Conservation (phyloP, 2,329 filamentous ascomycete species). For the Pseudogymnoascus sp. region DNA sequence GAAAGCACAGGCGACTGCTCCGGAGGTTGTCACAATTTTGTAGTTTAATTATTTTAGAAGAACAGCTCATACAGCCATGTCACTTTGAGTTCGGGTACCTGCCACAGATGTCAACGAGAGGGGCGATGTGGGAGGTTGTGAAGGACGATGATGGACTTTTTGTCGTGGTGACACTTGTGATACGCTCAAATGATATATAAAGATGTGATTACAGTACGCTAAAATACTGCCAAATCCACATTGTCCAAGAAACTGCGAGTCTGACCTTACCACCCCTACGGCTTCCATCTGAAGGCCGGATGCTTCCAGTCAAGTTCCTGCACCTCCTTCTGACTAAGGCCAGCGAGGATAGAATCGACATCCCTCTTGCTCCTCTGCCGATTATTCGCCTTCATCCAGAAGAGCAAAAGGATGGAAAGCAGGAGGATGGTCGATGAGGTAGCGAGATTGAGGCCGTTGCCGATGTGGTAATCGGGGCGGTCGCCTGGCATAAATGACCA, state of each 20-base stretch:
- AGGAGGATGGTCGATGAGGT: slow-evolving; percentile 50
- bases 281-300: slow-evolving; percentile 55
- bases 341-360: slow-evolving; percentile 46
- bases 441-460: slow-evolving; percentile 62
- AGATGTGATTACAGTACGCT: neutral
- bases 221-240: neutral
- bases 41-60: neutral
- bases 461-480: slow-evolving; percentile 58
- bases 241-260: neutral
- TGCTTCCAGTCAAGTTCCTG: slow-evolving; percentile 59
- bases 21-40: neutral
- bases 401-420: slow-evolving; percentile 37
- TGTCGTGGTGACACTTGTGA: neutral
- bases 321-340: slow-evolving; percentile 43
- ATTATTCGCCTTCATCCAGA: slow-evolving; percentile 59
- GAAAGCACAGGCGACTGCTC: slow-evolving; percentile 10
- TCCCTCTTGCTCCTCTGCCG: slow-evolving; percentile 44
- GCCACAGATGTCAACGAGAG: no score
- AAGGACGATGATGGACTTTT: neutral
- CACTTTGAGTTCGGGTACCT: neutral
- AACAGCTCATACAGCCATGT: neutral
- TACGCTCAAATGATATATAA: neutral
- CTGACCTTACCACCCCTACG: slow-evolving; percentile 16
- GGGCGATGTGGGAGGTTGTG: neutral
- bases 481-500: slow-evolving; percentile 59